Conservation (phyloP, 1,284 basidiomycete species). For the Ustilago bromivora region DNA sequence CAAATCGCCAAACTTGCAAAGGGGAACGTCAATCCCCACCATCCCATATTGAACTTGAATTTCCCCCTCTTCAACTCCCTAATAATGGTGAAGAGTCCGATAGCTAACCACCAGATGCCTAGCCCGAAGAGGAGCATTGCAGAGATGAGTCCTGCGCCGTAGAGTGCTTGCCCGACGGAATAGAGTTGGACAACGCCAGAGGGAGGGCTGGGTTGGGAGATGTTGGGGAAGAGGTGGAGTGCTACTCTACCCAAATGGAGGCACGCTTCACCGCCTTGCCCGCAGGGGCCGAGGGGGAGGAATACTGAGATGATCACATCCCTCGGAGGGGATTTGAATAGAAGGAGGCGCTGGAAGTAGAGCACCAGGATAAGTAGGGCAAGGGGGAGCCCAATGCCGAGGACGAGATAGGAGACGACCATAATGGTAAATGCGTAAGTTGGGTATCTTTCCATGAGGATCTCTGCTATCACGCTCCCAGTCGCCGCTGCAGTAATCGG, state of each 20-base stretch:
- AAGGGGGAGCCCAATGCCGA: slow-evolving; percentile 59
- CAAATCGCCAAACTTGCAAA: slow-evolving; percentile 54
- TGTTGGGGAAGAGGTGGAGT: slow-evolving; percentile 51
- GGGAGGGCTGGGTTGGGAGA: slow-evolving; percentile 20
- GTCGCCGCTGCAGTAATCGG: slow-evolving; percentile 60
- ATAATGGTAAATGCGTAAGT: slow-evolving; percentile 60
- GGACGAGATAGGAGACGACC: slow-evolving; percentile 51
- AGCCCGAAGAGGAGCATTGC: slow-evolving; percentile 59
- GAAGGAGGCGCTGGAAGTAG: slow-evolving; percentile 61
- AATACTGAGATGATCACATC: slow-evolving; percentile 63
- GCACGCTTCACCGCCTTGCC: slow-evolving; percentile 62
- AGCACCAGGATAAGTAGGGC: slow-evolving; percentile 57
- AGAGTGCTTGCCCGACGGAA: slow-evolving; percentile 54
- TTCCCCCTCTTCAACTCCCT: slow-evolving; percentile 45
- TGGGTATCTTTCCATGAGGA: slow-evolving; percentile 44
- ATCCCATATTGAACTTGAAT: slow-evolving; percentile 62
- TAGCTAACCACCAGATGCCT: slow-evolving; percentile 57
- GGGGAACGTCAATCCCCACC: slow-evolving; percentile 58
- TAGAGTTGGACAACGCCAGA: slow-evolving; percentile 51
- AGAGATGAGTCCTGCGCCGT: slow-evolving; percentile 56
- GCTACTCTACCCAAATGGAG: slow-evolving; percentile 55
- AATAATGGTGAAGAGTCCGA: slow-evolving; percentile 53
- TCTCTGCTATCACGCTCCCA: slow-evolving; percentile 50
- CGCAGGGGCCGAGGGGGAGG: slow-evolving; percentile 59
- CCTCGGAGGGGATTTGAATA: slow-evolving; percentile 59